Conservation (phyloP, 768 basidiomycete species). For the Pulveroboletus sp. region DNA sequence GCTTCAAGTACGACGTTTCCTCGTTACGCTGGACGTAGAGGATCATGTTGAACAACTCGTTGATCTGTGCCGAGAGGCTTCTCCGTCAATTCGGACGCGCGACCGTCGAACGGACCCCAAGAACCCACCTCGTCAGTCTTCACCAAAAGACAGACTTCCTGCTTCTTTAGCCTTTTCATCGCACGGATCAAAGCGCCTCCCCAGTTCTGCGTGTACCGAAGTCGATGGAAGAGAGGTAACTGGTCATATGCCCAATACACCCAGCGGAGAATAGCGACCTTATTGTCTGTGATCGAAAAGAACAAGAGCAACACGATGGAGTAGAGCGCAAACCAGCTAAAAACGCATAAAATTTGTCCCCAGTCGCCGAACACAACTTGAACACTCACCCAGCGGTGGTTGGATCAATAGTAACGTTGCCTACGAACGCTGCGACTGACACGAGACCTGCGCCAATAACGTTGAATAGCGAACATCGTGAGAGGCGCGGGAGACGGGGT, state of each 20-base stretch:
- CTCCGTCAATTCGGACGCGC: neutral
- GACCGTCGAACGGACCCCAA: neutral
- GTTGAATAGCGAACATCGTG: constrained; percentile 37
- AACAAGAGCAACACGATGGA: constrained; percentile 45
- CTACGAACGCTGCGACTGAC: constrained; percentile 44
- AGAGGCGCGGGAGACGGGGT: constrained; percentile 47
- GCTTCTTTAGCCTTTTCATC: constrained; percentile 46
- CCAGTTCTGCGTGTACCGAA: constrained; percentile 37
- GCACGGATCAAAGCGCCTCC: constrained; percentile 39
- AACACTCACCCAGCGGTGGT: constrained; percentile 52
- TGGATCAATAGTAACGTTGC: constrained; percentile 58
- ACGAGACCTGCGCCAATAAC: constrained; percentile 43
- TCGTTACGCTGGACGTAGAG: constrained; percentile 66
- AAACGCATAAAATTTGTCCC: neutral
- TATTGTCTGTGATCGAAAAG: constrained; percentile 51
- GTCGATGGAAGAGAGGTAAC: constrained; percentile 43
- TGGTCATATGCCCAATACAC: constrained; percentile 66
- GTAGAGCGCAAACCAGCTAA: constrained; percentile 62
- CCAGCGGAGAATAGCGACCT: constrained; percentile 48
- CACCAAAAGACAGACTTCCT: constrained; percentile 57
- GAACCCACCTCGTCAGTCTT: constrained; percentile 65
- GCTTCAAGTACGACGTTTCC: constrained; percentile 63
- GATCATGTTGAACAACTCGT: constrained; percentile 59
- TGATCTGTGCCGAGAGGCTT: constrained; percentile 44
- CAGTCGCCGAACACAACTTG: constrained; percentile 2